Percentiles rank a stretch among this genome's conserved stretches.
phyloP scores from a whole-genome alignment of 306 rosid species.

The Crotalaria pallida region DNA sequence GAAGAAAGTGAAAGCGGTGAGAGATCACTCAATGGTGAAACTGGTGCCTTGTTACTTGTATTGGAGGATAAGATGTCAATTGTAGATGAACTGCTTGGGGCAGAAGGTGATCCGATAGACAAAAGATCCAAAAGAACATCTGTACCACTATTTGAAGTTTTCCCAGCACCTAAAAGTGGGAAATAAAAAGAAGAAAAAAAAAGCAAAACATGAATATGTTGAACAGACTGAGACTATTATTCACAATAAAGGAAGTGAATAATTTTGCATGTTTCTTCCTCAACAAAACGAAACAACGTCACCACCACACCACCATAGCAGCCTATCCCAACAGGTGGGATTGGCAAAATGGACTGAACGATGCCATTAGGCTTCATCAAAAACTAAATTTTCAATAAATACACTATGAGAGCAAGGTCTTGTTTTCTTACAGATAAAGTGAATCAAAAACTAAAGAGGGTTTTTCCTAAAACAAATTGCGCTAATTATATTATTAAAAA shows the following conservation, averaged over 20 bases:
- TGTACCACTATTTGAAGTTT: conserved; percentile 58
- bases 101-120: conserved; percentile 71
- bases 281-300: not conserved
- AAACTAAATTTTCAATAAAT: conserved; percentile 3
- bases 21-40: conserved; percentile 62
- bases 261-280: conserved; percentile 14
- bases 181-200: conserved; percentile 24
- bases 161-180: conserved; percentile 43
- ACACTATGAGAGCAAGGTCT: not conserved
- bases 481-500: not conserved
- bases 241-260: not conserved
- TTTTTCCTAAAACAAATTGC: not conserved
- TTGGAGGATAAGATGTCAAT: conserved; percentile 47
- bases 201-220: conserved; percentile 8
- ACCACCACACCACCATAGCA: not conserved
- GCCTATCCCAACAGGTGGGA: not conserved
- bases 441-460: not conserved
- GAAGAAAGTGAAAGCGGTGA: conserved; percentile 56
- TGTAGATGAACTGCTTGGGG: conserved; percentile 42
- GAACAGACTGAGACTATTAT: conserved; percentile 6
- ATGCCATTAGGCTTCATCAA: not conserved
- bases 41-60: conserved; percentile 45
- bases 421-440: conserved; percentile 4
- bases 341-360: not conserved
- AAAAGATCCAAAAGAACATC: conserved; percentile 80